phyloP scores from a whole-genome alignment of 1,139 yeast species.

The Geotrichum reessii region DNA sequence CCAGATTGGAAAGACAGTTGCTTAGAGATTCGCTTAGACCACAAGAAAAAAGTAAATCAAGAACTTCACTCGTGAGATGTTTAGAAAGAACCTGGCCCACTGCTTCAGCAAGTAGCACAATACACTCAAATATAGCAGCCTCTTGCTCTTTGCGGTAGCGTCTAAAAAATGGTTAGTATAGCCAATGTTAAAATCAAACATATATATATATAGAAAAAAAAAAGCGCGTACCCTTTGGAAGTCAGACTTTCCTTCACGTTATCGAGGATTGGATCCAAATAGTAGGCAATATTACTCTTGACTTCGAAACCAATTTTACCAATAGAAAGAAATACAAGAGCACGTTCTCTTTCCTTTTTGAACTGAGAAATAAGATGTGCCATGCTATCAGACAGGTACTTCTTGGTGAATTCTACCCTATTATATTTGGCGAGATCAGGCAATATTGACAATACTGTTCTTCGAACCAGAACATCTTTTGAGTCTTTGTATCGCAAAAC shows the following conservation, averaged over 20 bases:
- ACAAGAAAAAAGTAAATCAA: conserved; percentile 75
- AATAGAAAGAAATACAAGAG: conserved; percentile 72
- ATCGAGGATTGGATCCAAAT: conserved; percentile 77
- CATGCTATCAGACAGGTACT: conserved; percentile 75
- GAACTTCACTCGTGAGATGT: conserved; percentile 73
- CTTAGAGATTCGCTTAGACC: conserved; percentile 78
- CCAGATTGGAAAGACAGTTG: conserved; percentile 62
- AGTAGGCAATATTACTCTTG: conserved; percentile 80
- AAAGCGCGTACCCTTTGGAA: conserved; percentile 47
- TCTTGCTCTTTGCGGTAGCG: conserved; percentile 69
- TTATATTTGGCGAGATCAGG: conserved; percentile 81
- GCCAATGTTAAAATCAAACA: background rate
- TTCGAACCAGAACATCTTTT: conserved; percentile 66
- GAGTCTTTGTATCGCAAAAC: conserved; percentile 72
- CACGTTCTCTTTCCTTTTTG: conserved; percentile 70
- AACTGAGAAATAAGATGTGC: conserved; percentile 73
- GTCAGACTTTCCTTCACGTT: conserved; percentile 78
- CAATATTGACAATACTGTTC: conserved; percentile 73
- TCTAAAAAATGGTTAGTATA: conserved; percentile 25
- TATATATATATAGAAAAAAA: background rate
- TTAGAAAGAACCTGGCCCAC: conserved; percentile 95
- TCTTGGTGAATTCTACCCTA: conserved; percentile 69
- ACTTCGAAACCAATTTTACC: conserved; percentile 84
- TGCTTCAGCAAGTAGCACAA: conserved; percentile 79
- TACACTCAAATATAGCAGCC: conserved; percentile 82